Evolutionary conservation across 257 asterid genomes (phyloP), one percentile per base, ranked within the genome.

Genomic region (Fraxinus anomala): DNA sequence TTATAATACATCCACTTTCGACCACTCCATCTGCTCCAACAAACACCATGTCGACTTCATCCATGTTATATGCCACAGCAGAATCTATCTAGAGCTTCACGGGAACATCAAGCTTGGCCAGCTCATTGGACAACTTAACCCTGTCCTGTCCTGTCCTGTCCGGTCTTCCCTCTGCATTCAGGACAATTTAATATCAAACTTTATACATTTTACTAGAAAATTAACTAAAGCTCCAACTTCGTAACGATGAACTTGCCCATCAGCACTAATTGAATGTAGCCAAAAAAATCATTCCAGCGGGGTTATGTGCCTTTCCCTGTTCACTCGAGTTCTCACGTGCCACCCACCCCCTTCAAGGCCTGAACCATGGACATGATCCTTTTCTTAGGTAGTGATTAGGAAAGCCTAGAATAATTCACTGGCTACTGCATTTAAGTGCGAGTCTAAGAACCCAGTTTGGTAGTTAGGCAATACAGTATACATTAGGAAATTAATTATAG

Each of bases 1-100:
- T 94, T 76, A 94, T 94, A 72, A 94, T 87, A 28, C 99, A 97
- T 33, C 99, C 99, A 76, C 96, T 94, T 84, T 92, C 97, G 11
- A 91, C 97, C 65, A 92, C 97, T 24, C 97, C 99, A 68, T 94
- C 97, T 5, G 97, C 99, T 75, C 99, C 99, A 7, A 94, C 93
- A 33, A 94, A 84, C 68, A 94, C 96, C 97, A 94, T 91, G 88
- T 94, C 97, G 39, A 94, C 91, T 82, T 92, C 97, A 83, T 91
- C 97, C 96, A 92, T 94, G 88, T 86, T 90, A 77, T 94, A 92
- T 56, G 99, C 99, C 85, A 88, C 97, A 21, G 97, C 97, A 84
- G 98, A 92, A 89, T 94, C 97, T 73, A 92, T 91, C 28, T 91
- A 84, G 81, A 94, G 96, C 89, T 91, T 94, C 79, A 90, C 97